Conservation (phyloP, 2,329 filamentous ascomycete genomes). For the Lachnellula suecica region DNA sequence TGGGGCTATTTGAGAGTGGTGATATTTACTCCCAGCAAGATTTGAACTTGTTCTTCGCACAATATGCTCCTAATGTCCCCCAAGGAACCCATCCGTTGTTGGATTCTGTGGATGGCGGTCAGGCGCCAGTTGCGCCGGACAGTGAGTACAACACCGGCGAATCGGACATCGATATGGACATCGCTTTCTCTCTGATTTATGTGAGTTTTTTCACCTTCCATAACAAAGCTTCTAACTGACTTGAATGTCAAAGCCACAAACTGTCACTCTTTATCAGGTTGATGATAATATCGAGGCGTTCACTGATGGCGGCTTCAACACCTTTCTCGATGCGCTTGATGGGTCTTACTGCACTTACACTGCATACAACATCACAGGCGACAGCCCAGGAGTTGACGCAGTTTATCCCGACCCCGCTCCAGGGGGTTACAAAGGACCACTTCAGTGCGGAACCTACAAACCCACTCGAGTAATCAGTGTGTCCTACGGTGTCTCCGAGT, state of each 20-base stretch:
- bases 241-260: constrained; percentile 43
- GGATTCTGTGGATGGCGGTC: constrained; percentile 33
- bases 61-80: constrained; percentile 38
- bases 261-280: constrained; percentile 47
- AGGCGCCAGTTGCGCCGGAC: constrained; percentile 20
- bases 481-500: constrained; percentile 54
- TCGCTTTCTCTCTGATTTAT: constrained; percentile 43
- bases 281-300: constrained; percentile 31
- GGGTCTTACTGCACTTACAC: constrained; percentile 44
- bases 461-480: constrained; percentile 53
- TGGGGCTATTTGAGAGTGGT: constrained; percentile 53
- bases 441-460: constrained; percentile 44
- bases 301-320: constrained; percentile 21
- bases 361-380: constrained; percentile 36
- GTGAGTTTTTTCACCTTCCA: constrained; percentile 27
- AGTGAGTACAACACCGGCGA: constrained; percentile 30
- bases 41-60: constrained; percentile 45
- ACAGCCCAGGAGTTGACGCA: constrained; percentile 32
- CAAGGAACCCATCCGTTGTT: constrained; percentile 32
- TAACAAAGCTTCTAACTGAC: not conserved
- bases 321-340: constrained; percentile 40
- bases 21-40: constrained; percentile 51
- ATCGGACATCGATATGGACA: constrained; percentile 38
- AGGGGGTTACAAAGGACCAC: constrained; percentile 38
- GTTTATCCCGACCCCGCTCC: constrained; percentile 31